Base-by-base conservation (phyloP, 805 yeast species). In the Vanderwaltozyma verrucispora region DNA sequence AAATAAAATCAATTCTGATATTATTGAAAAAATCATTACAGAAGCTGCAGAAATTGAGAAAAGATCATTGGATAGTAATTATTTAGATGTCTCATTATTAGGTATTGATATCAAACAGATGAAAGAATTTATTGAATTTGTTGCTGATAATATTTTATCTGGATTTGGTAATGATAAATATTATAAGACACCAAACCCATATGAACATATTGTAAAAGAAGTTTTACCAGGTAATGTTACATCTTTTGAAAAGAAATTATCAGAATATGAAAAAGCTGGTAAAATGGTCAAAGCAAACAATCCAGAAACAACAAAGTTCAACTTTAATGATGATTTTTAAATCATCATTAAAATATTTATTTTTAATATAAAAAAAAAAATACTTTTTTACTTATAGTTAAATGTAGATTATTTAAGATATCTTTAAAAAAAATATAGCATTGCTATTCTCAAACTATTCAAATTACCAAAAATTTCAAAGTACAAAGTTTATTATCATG, bases 91-190 rank as follows among this genome's bases (percentile, higher is more conserved):
- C 43, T 76, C 85, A 39, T 72, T 88, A 54, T 74, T 87, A 50
- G 97, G 97, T 60, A 86, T 89, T 95, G 88, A 89, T 71, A 63
- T 77, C 46, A 73, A 71, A 48, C 74, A 88, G 58, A 88, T 89
- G 95, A 79, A 89, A 65, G 96, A 88, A 70, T 89, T 89, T 68
- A 94, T 89, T 54, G 95, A 89, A 69, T 89, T 85, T 60, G 83
- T 79, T 48, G 97, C 97, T 53, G 97, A 89, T 68, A 80, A 96
- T 67, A 72, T 89, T 57, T 73, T 89, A 44, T 74, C 84, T 39
- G 74, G 96, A 6, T 73, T 89, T 49, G 97, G 96, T 49, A 83
- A 84, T 73, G 72, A 80, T 65, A 86, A 86, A 69, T 70, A 74
- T 45, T 89, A 77, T 76, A 85, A 86, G 56, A 87, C 71, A 40